A percentile compares a stretch with the other conserved stretches of the same genome.
These are phyloP conservation scores for Trichoderma orchidacearum DNA, from an alignment of 495 filamentous ascomycete species.

Conservation along the genomic window DNA sequence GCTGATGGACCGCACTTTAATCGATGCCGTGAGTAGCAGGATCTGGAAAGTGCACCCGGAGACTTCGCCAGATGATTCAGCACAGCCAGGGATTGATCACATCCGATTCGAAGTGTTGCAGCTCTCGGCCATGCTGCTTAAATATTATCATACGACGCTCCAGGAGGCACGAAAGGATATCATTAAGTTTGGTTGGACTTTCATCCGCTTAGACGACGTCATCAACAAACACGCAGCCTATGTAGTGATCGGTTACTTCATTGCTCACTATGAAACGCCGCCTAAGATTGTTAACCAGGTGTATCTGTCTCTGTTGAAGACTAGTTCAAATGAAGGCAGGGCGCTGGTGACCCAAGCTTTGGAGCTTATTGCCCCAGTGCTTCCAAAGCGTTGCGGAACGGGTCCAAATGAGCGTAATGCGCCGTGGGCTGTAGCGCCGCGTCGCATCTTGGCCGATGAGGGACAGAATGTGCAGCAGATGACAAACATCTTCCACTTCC, in stretches of 20 bases:
- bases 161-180: constrained; percentile 92
- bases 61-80: constrained; percentile 73
- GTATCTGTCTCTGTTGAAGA: constrained; percentile 77
- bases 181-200: constrained; percentile 98
- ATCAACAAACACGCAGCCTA: constrained; percentile 99
- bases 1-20: constrained; percentile 76
- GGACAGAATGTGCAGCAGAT: constrained; percentile 94
- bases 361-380: constrained; percentile 83
- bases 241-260: constrained; percentile 94
- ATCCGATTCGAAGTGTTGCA: constrained; percentile 93
- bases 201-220: constrained; percentile 90
- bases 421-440: constrained; percentile 81
- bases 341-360: constrained; percentile 86
- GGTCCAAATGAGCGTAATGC: constrained; percentile 32
- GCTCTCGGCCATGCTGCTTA: constrained; percentile 84
- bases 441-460: constrained; percentile 86
- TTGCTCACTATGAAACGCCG: constrained; percentile 91
- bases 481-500: constrained; percentile 92
- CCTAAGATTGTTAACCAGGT: constrained; percentile 92
- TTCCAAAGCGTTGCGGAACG: constrained; percentile 57
- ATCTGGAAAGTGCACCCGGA: constrained; percentile 83
- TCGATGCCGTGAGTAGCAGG: constrained; percentile 82
- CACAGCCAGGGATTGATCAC: constrained; percentile 82
- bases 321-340: constrained; percentile 89
- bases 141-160: constrained; percentile 74